These are phyloP conservation scores for Aspergillus brunneoviolaceus DNA, from an alignment of 2,329 filamentous ascomycete genomes.

Conservation along the genomic window DNA sequence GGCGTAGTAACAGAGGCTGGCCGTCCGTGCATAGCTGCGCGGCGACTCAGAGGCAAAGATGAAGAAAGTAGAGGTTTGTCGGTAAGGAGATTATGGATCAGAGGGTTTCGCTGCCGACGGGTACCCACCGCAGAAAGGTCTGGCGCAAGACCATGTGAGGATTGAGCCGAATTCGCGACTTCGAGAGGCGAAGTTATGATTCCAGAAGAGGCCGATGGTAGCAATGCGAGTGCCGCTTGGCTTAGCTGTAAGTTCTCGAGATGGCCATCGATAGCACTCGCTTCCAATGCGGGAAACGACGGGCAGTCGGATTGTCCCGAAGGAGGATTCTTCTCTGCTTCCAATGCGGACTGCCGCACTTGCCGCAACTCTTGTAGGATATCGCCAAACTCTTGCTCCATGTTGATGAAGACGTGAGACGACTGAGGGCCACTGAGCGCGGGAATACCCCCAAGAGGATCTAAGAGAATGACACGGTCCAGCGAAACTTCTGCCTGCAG, in stretches of 20 bases:
- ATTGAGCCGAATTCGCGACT: conserved; percentile 62
- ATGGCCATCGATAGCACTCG: conserved; percentile 47
- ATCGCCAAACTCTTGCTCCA: conserved; percentile 80
- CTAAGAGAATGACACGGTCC: conserved; percentile 85
- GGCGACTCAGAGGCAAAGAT: conserved; percentile 73
- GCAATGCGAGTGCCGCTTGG: conserved; percentile 66
- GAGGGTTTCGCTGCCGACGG: conserved; percentile 69
- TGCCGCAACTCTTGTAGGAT: conserved; percentile 63
- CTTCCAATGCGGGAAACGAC: conserved; percentile 12
- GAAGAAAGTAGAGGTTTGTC: conserved; percentile 93
- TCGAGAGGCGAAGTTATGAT: conserved; percentile 84
- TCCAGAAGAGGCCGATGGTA: conserved; percentile 82
- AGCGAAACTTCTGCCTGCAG: conserved; percentile 60
- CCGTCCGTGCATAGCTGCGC: conserved; percentile 42
- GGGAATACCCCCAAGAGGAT: conserved; percentile 82
- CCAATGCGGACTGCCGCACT: conserved; percentile 20
- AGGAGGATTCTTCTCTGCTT: conserved; percentile 12
- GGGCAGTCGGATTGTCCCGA: conserved; percentile 12
- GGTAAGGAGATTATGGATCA: conserved; percentile 94
- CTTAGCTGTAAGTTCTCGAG: conserved; percentile 73
- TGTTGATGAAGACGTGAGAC: conserved; percentile 83
- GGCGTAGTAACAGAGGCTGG: conserved; percentile 34
- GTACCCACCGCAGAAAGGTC: conserved; percentile 53
- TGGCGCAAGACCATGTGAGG: conserved; percentile 25
- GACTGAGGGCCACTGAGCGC: conserved; percentile 58